Conservation (phyloP, 2,329 filamentous ascomycete species). For the Nemania serpens region DNA sequence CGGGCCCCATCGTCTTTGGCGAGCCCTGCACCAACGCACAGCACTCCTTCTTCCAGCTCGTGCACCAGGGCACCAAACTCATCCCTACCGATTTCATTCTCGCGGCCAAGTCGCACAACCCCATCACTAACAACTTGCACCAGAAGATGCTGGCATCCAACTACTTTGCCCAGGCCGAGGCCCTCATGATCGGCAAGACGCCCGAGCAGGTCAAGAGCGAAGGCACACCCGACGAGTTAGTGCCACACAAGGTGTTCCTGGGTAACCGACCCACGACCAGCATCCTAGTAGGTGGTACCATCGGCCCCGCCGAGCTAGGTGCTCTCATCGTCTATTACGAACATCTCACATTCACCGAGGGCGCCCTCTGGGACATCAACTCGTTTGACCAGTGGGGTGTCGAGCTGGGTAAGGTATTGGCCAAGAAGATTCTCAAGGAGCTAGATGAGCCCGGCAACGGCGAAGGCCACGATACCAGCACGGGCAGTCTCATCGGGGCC, state of each 20-base stretch:
- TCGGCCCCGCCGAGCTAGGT: constrained; percentile 91
- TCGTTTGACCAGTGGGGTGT: constrained; percentile 99
- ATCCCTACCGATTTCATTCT: constrained; percentile 98
- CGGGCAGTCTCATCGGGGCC: constrained; percentile 83
- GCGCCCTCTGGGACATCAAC: constrained; percentile 99
- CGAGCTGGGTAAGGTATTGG: constrained; percentile 93
- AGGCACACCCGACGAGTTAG: constrained; percentile 72
- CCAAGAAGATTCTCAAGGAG: constrained; percentile 88
- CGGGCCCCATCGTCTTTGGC: constrained; percentile 92
- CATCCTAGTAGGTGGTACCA: constrained; percentile 86
- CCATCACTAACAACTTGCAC: constrained; percentile 87
- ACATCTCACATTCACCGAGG: constrained; percentile 97
- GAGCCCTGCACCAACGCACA: constrained; percentile 99
- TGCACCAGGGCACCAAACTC: constrained; percentile 98
- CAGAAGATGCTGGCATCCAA: constrained; percentile 95
- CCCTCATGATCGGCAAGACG: constrained; percentile 89
- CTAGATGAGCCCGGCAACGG: constrained; percentile 77
- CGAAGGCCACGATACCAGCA: constrained; percentile 81
- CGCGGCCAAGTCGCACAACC: constrained; percentile 95
- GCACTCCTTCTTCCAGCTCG: constrained; percentile 99
- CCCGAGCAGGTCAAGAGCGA: constrained; percentile 79
- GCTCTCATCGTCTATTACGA: constrained; percentile 99
- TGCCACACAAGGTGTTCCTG: constrained; percentile 99
- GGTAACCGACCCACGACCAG: constrained; percentile 97
- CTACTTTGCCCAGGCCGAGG: constrained; percentile 88